phyloP scores from a whole-genome alignment of 2,329 filamentous ascomycete genomes.

The Verticillium dahliae region DNA sequence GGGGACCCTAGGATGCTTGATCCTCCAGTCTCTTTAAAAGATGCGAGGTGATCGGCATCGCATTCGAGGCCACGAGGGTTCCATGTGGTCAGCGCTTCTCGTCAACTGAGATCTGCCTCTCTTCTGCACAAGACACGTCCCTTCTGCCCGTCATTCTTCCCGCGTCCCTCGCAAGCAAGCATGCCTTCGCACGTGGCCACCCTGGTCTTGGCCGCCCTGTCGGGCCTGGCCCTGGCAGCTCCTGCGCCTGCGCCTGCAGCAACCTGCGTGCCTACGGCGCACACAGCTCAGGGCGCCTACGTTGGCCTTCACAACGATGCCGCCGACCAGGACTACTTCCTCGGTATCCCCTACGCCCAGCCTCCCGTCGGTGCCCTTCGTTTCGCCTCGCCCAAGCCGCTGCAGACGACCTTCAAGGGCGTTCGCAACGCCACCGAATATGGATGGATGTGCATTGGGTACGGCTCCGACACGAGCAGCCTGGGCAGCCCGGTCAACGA shows the following conservation, averaged over 20 bases:
- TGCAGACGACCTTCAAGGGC: conserved; percentile 37
- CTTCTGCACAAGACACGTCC: background rate
- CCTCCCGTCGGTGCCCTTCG: conserved; percentile 43
- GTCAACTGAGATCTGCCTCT: background rate
- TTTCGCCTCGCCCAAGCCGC: conserved; percentile 41
- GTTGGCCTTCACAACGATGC: conserved; percentile 28
- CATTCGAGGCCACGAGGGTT: background rate
- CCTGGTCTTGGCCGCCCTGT: background rate
- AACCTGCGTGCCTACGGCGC: conserved; percentile 4
- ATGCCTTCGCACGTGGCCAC: conserved; percentile 4
- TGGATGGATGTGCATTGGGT: conserved; percentile 41
- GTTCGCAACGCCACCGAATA: conserved; percentile 37
- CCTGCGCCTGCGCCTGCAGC: background rate
- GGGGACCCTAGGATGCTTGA: background rate
- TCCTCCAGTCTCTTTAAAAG: background rate
- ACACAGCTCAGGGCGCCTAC: conserved; percentile 24
- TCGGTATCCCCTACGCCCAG: conserved; percentile 51
- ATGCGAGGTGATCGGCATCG: background rate
- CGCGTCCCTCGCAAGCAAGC: background rate
- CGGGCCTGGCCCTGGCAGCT: background rate
- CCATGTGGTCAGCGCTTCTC: background rate
- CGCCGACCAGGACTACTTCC: conserved; percentile 43
- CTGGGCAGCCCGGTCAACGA: conserved; percentile 18
- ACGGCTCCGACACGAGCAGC: conserved; percentile 29
- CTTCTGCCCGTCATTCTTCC: background rate